phyloP scores from a whole-genome alignment of 2,329 filamentous ascomycete genomes.

The Paecilomyces variotii region DNA sequence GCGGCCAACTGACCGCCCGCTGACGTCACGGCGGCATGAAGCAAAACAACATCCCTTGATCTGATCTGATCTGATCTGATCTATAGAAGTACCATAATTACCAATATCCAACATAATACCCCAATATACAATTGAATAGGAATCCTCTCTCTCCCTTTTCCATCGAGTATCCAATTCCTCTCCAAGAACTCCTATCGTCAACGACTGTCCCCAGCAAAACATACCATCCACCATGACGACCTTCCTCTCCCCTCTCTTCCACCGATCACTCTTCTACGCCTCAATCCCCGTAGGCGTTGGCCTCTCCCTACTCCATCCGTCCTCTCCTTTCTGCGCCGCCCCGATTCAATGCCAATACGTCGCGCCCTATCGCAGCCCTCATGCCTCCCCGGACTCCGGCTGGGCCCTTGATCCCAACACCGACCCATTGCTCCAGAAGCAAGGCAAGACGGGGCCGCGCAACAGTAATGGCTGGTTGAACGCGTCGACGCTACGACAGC shows the following conservation, averaged over 20 bases:
- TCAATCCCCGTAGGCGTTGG: slow-evolving; percentile 26
- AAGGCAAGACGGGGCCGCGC: slow-evolving; percentile 13
- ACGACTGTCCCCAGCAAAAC: no score
- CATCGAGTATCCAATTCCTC: neutral
- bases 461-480: slow-evolving; percentile 16
- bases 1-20: slow-evolving; percentile 4
- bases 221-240: neutral
- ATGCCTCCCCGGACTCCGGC: slow-evolving; percentile 11
- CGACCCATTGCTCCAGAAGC: slow-evolving; percentile 16
- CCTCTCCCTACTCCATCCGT: slow-evolving; percentile 26
- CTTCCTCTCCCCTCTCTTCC: slow-evolving; percentile 3
- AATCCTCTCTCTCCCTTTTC: neutral
- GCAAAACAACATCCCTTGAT: slow-evolving; percentile 6
- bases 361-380: slow-evolving; percentile 15
- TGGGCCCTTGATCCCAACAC: slow-evolving; percentile 18
- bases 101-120: no score
- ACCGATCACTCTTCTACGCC: slow-evolving; percentile 9
- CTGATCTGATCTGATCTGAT: neutral
- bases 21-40: slow-evolving; percentile 8
- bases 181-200: neutral
- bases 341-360: slow-evolving; percentile 32
- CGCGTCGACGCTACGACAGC: slow-evolving; percentile 32
- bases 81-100: no score
- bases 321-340: slow-evolving; percentile 24
- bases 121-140: neutral